Evolutionary conservation across 768 basidiomycete species (phyloP).

Genomic region (Lentinula aciculospora): DNA sequence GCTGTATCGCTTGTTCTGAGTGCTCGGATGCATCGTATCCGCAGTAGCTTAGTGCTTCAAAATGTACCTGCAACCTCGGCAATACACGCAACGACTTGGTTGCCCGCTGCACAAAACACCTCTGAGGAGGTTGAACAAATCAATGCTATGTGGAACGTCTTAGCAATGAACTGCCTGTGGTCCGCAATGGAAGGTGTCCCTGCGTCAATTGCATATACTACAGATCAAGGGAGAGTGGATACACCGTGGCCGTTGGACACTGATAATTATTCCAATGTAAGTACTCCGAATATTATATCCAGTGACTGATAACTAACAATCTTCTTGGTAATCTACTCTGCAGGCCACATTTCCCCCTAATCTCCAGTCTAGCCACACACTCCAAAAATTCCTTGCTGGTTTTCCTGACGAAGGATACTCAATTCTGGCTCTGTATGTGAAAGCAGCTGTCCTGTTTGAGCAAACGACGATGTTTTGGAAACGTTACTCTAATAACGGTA

Average conservation of each 20-base stretch:
- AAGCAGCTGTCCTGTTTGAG: conserved; percentile 2
- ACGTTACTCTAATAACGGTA: neutral
- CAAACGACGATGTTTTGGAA: neutral
- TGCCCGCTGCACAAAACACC: conserved; percentile 25
- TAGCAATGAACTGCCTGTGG: conserved; percentile 30
- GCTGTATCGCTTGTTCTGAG: conserved; percentile 23
- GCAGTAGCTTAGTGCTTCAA: neutral
- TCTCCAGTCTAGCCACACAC: neutral
- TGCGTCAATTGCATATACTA: conserved; percentile 23
- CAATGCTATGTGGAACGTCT: conserved; percentile 34
- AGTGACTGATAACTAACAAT: no score
- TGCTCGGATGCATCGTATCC: conserved; percentile 19
- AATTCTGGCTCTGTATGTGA: neutral
- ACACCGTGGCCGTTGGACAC: conserved; percentile 8
- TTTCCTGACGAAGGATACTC: neutral
- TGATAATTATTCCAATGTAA: neutral
- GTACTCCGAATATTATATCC: neutral
- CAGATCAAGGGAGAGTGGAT: conserved; percentile 1
- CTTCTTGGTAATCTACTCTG: no score
- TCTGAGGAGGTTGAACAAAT: conserved; percentile 36
- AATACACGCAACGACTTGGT: conserved; percentile 9
- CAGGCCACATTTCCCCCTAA: neutral
- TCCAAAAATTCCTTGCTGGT: neutral
- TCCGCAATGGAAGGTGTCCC: conserved; percentile 25
- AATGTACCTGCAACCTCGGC: no score